Evolutionary conservation across 345 rosid species (phyloP), one percentile per base, ranked within the genome.

Genomic region (Isatis tinctoria): DNA sequence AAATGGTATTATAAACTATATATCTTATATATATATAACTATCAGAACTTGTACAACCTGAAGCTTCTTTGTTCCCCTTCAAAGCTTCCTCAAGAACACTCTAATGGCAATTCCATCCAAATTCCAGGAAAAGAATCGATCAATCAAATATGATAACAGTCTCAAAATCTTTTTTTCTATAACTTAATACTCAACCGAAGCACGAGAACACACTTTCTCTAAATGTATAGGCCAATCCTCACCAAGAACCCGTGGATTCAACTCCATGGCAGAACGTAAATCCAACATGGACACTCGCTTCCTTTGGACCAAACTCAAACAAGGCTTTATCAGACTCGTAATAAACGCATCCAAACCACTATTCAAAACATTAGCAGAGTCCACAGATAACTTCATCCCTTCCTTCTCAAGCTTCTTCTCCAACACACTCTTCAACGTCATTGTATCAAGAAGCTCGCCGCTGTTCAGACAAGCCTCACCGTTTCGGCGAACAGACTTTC

Each of bases 211-310:
- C 49, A 92, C 77, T 77, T 83, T 95, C 81, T 90, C 98, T 10
- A 87, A 85, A 52, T 90, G 88, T 26, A 66, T 60, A 6, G 96
- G 56, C 97, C 97, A 88, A 47, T 85, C 83, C 74, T 75, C 84
- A 51, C 99, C 98, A 53, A 92, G 94, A 58, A 87, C 47, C 66
- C 18, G 82, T 5, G 99, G 97, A 77, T 90, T 84, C 71, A 84
- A 68, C 75, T 88, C 90, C 90, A 87, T 76, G 13, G 98, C 87
- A 43, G 82, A 68, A 16, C 72, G 82, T n/a, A 92, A 85, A 76
- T 88, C 97, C 75, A 78, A 72, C 83, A 82, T 59, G 0, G 98
- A 88, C 30, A 73, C 84, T 1, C 24, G 61, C 11, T 16, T 9
- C 16, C 6, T 41, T 58, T 6, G 28, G 16, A 33, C 60, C 33